Conservation (phyloP, 441 rosid species). For the Pelargonium myrrhifolium region DNA sequence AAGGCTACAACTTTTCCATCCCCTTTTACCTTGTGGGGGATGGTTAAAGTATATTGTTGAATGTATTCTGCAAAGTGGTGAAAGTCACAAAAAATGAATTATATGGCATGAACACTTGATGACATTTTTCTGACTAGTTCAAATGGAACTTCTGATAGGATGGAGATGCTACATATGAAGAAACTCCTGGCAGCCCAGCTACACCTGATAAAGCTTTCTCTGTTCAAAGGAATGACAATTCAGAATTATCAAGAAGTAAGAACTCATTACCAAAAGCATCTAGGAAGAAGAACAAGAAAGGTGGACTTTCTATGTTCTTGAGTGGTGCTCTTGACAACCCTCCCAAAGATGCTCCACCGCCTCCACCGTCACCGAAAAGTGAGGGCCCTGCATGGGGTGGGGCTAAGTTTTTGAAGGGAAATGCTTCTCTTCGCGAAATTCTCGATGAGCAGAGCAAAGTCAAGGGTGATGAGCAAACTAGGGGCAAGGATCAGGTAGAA, state of each 20-base stretch:
- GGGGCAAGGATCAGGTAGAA: constrained; percentile 33
- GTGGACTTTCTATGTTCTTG: constrained; percentile 98
- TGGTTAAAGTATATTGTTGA: too few relatives aligned
- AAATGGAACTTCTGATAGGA: constrained; percentile 35
- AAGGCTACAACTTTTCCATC: background rate
- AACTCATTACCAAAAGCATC: constrained; percentile 29
- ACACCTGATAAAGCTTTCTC: constrained; percentile 29
- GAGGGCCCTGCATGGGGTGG: constrained; percentile 99
- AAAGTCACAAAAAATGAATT: background rate
- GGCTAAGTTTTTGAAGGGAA: constrained; percentile 69
- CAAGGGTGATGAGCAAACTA: constrained; percentile 30
- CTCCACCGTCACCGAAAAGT: constrained; percentile 56
- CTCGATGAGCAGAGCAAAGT: constrained; percentile 81
- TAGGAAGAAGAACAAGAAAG: constrained; percentile 73
- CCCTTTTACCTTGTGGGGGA: too few relatives aligned
- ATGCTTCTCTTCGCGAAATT: constrained; percentile 76
- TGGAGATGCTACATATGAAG: constrained; percentile 22
- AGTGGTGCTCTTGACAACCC: constrained; percentile 90
- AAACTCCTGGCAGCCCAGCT: constrained; percentile 23
- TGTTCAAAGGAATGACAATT: constrained; percentile 35
- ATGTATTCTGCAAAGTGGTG: background rate
- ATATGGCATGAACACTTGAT: constrained; percentile 2
- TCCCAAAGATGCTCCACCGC: constrained; percentile 44
- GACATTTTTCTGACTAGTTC: constrained; percentile 11
- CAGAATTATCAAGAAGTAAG: constrained; percentile 37